Evolutionary conservation across 192 early-diverging fungal genomes (phyloP).

Genomic region (Chytriomyces sp.): DNA sequence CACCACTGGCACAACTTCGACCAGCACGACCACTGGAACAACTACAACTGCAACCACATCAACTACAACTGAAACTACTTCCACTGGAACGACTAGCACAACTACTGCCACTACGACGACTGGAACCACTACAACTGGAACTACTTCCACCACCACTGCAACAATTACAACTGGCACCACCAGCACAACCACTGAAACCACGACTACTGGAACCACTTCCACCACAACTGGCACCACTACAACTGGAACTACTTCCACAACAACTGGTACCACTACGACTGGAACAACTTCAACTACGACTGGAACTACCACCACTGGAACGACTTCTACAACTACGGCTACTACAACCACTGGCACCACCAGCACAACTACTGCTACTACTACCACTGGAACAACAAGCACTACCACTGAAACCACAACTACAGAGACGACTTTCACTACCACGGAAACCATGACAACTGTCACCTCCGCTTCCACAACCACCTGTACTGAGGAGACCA

Average conservation of each 20-base stretch:
- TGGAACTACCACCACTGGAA: neutral
- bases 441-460: neutral
- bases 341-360: neutral
- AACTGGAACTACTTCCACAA: slow-evolving; percentile 5
- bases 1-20: neutral
- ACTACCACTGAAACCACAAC: neutral
- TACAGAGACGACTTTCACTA: neutral
- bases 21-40: neutral
- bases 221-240: neutral
- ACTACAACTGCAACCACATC: slow-evolving; percentile 1
- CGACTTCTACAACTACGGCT: neutral
- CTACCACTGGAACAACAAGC: neutral
- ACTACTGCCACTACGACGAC: neutral
- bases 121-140: neutral
- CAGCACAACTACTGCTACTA: neutral
- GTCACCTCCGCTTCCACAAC: neutral
- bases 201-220: neutral
- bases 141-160: slow-evolving; percentile 7
- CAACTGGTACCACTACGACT: neutral
- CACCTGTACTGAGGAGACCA: neutral
- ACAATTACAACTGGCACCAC: neutral
- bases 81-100: neutral
- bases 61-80: neutral
- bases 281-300: neutral
- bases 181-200: neutral